phyloP scores from a whole-genome alignment of 768 basidiomycete genomes.

The Nidula microcarpa region DNA sequence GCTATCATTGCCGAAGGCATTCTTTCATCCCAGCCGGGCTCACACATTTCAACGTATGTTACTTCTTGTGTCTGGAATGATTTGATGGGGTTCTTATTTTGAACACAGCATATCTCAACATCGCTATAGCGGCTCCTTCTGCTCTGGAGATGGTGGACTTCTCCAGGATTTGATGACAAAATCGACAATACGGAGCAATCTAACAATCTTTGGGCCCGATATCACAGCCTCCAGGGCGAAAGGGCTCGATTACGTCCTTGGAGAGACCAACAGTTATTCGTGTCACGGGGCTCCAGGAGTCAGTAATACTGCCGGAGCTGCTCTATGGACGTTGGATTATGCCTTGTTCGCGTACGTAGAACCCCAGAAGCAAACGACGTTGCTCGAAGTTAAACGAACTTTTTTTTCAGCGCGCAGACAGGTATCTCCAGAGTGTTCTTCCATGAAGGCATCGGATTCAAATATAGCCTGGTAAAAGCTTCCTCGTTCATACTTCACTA shows the following conservation, averaged over 20 bases:
- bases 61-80: background rate
- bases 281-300: slow-evolving; percentile 52
- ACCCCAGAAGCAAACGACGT: background rate
- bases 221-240: slow-evolving; percentile 42
- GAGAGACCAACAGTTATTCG: slow-evolving; percentile 56
- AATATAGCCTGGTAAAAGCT: slow-evolving; percentile 54
- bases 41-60: slow-evolving; percentile 49
- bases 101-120: slow-evolving; percentile 53
- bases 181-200: slow-evolving; percentile 50
- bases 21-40: slow-evolving; percentile 42
- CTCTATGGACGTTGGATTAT: slow-evolving; percentile 68
- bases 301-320: slow-evolving; percentile 68
- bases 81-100: background rate
- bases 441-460: slow-evolving; percentile 69
- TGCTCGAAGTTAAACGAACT: background rate
- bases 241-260: slow-evolving; percentile 56
- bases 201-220: slow-evolving; percentile 49
- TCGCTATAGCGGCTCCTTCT: slow-evolving; percentile 61
- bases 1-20: slow-evolving; percentile 51
- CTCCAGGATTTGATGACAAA: slow-evolving; percentile 70
- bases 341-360: slow-evolving; percentile 46
- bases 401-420: slow-evolving; percentile 34
- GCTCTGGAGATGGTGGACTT: slow-evolving; percentile 46
- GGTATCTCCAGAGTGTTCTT: slow-evolving; percentile 56
- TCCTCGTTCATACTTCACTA: background rate